Base-by-base conservation (phyloP, 306 rosid genomes). In the Comarum palustre region DNA sequence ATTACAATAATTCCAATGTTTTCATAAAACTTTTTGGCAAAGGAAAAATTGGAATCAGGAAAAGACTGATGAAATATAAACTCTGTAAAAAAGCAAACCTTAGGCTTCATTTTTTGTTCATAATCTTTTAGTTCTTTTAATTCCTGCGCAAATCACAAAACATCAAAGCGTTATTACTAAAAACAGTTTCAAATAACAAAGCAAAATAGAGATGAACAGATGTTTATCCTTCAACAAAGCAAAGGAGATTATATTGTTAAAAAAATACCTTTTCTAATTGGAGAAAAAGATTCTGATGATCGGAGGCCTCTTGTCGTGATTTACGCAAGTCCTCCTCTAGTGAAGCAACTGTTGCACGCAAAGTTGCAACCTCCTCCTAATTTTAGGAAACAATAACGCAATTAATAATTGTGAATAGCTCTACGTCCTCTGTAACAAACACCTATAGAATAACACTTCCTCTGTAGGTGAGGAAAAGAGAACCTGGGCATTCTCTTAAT, bases 21-120 rank as follows among this genome's bases (percentile, higher is more conserved):
- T 41, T 10, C 45, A 10, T 41, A 41, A 41, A 41, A 8, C 45
- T n/a, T 17, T 46, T 31, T 27, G 57, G 52, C n/a, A 47, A 31
- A 29, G 25, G 11, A 47, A 54, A 46, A 67, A 25, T 14, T 25
- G 55, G 39, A 45, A 41, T 8, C 55, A 65, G 36, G 15, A 52
- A 29, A 75, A n/a, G 60, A 52, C 4, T 6, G 22, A 60, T 24
- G 51, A 31, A 61, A 54, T 16, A 65, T 20, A 38, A 79, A 60
- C 19, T 46, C 29, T 63, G 71, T 38, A 68, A 39, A 76, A 43
- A 72, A 78, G 51, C 84, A 71, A 36, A 91, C 99, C 99, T 90
- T 95, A 13, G 97, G 96, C 73, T 92, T 92, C 90, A 92, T 84
- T 82, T 86, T 84, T 45, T 86, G 96, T 79, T 95, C 99, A n/a